Conservation (phyloP, 2,329 filamentous ascomycete genomes). For the Akanthomyces lecanii region DNA sequence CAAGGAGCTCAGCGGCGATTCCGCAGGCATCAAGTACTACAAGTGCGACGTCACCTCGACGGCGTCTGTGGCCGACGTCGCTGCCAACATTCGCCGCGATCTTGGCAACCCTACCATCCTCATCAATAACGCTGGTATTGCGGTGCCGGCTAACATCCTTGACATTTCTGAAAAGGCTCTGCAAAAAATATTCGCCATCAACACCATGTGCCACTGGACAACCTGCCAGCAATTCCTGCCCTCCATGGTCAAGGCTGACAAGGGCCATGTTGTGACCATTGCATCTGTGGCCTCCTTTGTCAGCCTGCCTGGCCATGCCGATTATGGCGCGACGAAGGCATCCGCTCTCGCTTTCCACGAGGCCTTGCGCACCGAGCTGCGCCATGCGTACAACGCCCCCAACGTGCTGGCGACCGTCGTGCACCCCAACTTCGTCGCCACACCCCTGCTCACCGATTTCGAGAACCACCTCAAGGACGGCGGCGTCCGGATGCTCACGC, state of each 20-base stretch:
- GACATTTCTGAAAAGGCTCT: slow-evolving; percentile 49
- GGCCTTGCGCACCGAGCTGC: slow-evolving; percentile 50
- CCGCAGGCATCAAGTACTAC: slow-evolving; percentile 55
- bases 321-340: slow-evolving; percentile 61
- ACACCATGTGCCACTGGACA: slow-evolving; percentile 60
- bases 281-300: slow-evolving; percentile 59
- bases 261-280: slow-evolving; percentile 66
- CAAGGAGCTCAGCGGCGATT: slow-evolving; percentile 14
- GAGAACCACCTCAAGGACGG: slow-evolving; percentile 21
- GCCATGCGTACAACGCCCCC: slow-evolving; percentile 52
- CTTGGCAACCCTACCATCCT: slow-evolving; percentile 61
- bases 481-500: slow-evolving; percentile 24
- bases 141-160: slow-evolving; percentile 53
- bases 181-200: slow-evolving; percentile 61
- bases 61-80: slow-evolving; percentile 44
- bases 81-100: slow-evolving; percentile 43
- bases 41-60: slow-evolving; percentile 61
- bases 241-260: slow-evolving; percentile 54
- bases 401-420: slow-evolving; percentile 60
- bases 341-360: slow-evolving; percentile 63
- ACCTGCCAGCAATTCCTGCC: slow-evolving; percentile 61
- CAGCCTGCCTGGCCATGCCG: slow-evolving; percentile 54
- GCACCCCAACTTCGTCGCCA: slow-evolving; percentile 39
- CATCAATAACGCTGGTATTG: slow-evolving; percentile 64
- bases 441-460: slow-evolving; percentile 25